Percentiles rank a stretch among this genome's conserved stretches.
These are phyloP conservation scores for Berkeleyomyces rouxiae DNA, from an alignment of 2,329 filamentous ascomycete species.

Conservation along the genomic window DNA sequence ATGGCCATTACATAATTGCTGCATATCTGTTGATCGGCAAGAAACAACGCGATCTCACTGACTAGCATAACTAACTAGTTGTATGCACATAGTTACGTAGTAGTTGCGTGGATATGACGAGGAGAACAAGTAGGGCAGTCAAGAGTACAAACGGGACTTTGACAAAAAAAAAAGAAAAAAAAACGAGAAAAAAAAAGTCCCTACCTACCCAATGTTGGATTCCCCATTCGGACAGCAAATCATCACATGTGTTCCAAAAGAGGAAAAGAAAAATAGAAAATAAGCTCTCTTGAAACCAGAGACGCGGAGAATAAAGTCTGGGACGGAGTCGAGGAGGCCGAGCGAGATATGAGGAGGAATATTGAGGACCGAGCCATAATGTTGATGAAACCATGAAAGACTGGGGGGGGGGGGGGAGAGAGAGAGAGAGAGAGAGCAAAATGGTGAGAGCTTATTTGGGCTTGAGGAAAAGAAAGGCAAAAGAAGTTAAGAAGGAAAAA, in stretches of 20 bases:
- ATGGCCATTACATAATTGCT: background rate
- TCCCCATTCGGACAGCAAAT: background rate
- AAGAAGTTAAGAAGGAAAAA: background rate
- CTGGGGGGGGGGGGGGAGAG: background rate
- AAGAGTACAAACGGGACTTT: background rate
- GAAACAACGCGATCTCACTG: background rate
- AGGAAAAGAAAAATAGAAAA: background rate
- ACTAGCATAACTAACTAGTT: background rate
- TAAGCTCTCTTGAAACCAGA: background rate
- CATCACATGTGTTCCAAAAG: background rate
- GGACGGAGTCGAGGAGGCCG: background rate
- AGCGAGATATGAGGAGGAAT: conserved; percentile 7
- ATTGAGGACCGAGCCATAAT: conserved; percentile 4
- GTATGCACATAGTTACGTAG: too few species aligned
- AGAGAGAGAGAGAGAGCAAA: background rate
- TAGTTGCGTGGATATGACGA: too few species aligned
- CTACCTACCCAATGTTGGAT: background rate
- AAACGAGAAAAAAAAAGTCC: background rate
- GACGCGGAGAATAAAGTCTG: background rate
- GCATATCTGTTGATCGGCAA: background rate
- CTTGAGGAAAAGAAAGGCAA: background rate
- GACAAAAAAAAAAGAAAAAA: background rate
- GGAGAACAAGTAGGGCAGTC: background rate
- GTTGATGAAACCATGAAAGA: background rate
- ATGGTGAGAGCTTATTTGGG: background rate